These are phyloP conservation scores for Fusarium verrucosum DNA, from an alignment of 2,329 filamentous ascomycete genomes.

Conservation along the genomic window DNA sequence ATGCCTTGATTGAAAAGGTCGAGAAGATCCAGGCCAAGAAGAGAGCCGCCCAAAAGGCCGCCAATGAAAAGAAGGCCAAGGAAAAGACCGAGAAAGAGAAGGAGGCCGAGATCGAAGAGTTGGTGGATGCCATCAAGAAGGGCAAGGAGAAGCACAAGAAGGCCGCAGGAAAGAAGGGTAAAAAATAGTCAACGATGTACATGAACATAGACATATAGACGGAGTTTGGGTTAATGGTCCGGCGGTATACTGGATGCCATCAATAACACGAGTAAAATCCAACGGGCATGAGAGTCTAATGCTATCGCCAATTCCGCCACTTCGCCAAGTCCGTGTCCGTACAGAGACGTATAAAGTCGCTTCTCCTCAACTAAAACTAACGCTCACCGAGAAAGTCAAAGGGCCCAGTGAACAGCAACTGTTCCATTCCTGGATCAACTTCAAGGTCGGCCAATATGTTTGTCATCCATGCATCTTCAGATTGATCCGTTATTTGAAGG, in stretches of 20 bases:
- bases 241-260: not conserved
- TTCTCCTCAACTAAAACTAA: not conserved
- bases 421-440: conserved; percentile 29
- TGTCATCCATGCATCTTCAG: conserved; percentile 28
- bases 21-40: conserved; percentile 71
- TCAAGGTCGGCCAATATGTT: conserved; percentile 33
- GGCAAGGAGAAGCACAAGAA: conserved; percentile 49
- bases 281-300: conserved; percentile 4
- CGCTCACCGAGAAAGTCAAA: conserved; percentile 37
- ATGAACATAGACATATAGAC: conserved; percentile 39
- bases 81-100: conserved; percentile 50
- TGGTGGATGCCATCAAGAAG: conserved; percentile 58
- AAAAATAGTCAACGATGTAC: conserved; percentile 31
- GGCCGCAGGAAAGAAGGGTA: conserved; percentile 36
- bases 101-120: conserved; percentile 47
- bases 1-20: conserved; percentile 83
- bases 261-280: conserved; percentile 2
- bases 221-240: conserved; percentile 30
- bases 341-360: conserved; percentile 1
- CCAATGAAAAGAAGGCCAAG: conserved; percentile 48
- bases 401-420: conserved; percentile 30
- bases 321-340: conserved; percentile 26
- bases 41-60: conserved; percentile 54
- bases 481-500: conserved; percentile 24
- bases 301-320: conserved; percentile 18